phyloP scores from a whole-genome alignment of 352 stramenopile genomes.

The Phytophthora brassicae region DNA sequence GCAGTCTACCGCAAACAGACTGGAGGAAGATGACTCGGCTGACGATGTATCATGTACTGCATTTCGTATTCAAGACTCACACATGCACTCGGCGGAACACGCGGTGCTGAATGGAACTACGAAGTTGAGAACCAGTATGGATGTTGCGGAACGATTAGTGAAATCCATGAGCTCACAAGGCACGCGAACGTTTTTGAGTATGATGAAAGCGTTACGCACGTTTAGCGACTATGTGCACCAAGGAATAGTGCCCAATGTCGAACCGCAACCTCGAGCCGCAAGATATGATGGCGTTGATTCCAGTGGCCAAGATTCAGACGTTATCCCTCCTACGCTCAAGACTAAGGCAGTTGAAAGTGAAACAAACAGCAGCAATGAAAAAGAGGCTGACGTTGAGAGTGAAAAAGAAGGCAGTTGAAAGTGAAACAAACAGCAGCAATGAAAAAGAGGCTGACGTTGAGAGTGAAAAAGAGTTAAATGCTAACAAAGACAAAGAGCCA shows the following conservation, averaged over 20 bases:
- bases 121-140: conserved; percentile 7
- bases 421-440: too few relatives aligned
- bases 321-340: too few relatives aligned
- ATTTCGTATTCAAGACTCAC: background rate
- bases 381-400: too few relatives aligned
- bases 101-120: conserved; percentile 1
- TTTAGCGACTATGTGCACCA: background rate
- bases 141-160: background rate
- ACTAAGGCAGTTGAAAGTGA: too few relatives aligned
- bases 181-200: background rate
- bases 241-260: too few relatives aligned
- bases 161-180: background rate
- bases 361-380: too few relatives aligned
- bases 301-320: too few relatives aligned
- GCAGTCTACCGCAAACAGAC: background rate
- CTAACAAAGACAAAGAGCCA: too few relatives aligned
- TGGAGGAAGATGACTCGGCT: background rate
- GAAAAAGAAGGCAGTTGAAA: too few relatives aligned
- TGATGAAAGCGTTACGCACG: background rate
- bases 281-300: too few relatives aligned
- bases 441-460: too few relatives aligned
- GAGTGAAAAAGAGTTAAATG: too few relatives aligned
- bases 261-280: background rate
- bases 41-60: background rate
- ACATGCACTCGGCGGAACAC: conserved; percentile 6